Base-by-base conservation (phyloP, 768 basidiomycete species). In the Mycena maculata region DNA sequence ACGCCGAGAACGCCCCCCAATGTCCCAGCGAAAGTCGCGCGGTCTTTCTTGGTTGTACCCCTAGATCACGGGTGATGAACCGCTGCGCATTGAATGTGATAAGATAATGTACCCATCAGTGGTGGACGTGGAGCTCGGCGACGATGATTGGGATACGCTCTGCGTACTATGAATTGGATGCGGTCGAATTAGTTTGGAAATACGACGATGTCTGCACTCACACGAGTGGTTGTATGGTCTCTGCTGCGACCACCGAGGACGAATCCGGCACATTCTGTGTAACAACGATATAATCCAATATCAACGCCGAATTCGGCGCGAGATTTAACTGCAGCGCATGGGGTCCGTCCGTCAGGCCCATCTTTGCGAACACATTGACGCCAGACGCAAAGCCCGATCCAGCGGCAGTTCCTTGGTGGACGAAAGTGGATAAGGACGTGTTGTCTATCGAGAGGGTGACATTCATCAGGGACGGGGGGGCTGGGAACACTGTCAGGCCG, bases 1-100 rank as follows among this genome's bases (percentile, higher is more conserved):
- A 87, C 82, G 31, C 87, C 87, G 20, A 87, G 80, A 31, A 79
- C 82, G 30, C 85, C 84, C 0, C 85, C 86, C 25, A 88, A 79
- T 1, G 84, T 86, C n/a, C 82, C 85, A 2, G 79, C 87, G 71
- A 90, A 88, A 8, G 87, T 86, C 18, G 80, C 82, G 53, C 49
- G 63, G 11, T 49, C 67, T 8, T 45, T 63, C 15, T 62, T 68
- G n/a, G 60, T 54, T 2, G 48, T 41, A 10, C 8, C 28, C 2
- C 39, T 38, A 41, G 18, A 27, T 15, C n/a, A 39, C 9, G 50
- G 8, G n/a, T 16, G n/a, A 10, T 54, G 27, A 28, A 31, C 18
- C 28, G 16, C 28, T 10, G 2, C 16, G 36, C n/a, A 25, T 25
- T 0, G 13, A 11, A 30, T 28, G 25, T 20, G 22, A n/a, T n/a